Base-by-base conservation (phyloP, 805 yeast species). In the Isabelozyma heimii region DNA sequence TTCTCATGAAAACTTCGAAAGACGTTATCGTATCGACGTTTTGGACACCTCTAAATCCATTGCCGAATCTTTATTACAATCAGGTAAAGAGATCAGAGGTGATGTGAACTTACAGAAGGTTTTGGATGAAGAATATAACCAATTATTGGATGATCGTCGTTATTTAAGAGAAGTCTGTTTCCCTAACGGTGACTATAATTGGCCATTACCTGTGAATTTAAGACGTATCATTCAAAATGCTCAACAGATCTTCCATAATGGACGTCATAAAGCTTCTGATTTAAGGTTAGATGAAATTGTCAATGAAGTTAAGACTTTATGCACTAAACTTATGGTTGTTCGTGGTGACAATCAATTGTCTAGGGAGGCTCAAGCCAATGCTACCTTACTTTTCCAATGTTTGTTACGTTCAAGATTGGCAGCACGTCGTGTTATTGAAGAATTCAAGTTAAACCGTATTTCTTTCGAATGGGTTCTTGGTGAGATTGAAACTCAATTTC, bases 151-250 rank as follows among this genome's bases (percentile, higher is more conserved):
- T 15, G 99, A 94, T 61, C 88, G 99, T 72, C 70, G 69, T 20
- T 84, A 85, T 59, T 75, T 95, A 65, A 84, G 99, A 72, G 80
- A 79, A 20, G 80, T 77, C 26, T 89, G 92, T 41, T 95, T 95
- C 75, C 80, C 87, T 44, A 90, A 87, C 60, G 99, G 99, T 76
- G 99, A 94, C 65, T 85, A 83, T 61, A 89, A 86, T 67, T 92
- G 98, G 97, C 98, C 98, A 49, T 77, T 95, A 57, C 99, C 99
- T 28, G 98, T 94, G 24, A 94, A 95, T 63, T 82, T 94, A 60
- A 88, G 97, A 66, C 96, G 99, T 79, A 86, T 95, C 53, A 79
- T 94, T 54, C 98, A 94, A 70, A 95, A 94, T 65, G 92, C 99
- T 10, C 98, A 92, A 72, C 97, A 92, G 67, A 91, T 94, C 51